These are phyloP conservation scores for Trichoderma koningii DNA, from an alignment of 2,329 filamentous ascomycete species.

Conservation along the genomic window DNA sequence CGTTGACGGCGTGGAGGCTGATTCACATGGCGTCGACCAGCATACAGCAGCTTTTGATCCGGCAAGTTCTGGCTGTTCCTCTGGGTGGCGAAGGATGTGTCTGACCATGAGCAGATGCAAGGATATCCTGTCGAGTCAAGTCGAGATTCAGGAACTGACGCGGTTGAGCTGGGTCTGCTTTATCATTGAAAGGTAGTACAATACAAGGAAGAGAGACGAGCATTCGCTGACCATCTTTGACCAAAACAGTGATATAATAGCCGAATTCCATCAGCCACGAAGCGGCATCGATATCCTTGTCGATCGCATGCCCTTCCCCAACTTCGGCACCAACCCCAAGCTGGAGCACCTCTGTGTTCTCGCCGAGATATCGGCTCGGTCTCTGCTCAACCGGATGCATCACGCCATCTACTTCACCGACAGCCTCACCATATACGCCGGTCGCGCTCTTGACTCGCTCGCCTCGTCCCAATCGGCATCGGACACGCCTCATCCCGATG, in stretches of 20 bases:
- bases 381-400: constrained; percentile 35
- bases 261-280: constrained; percentile 34
- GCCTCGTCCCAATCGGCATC: constrained; percentile 8
- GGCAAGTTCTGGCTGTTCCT: constrained; percentile 5
- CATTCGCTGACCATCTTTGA: neutral
- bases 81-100: neutral
- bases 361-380: constrained; percentile 32
- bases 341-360: constrained; percentile 30
- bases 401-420: constrained; percentile 33
- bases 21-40: constrained; percentile 32
- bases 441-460: constrained; percentile 23
- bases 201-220: neutral
- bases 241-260: constrained; percentile 31
- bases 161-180: constrained; percentile 35
- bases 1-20: constrained; percentile 31
- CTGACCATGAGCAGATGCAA: constrained; percentile 18
- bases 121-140: constrained; percentile 23
- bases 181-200: constrained; percentile 34
- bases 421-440: constrained; percentile 29
- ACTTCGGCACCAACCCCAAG: constrained; percentile 29
- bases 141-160: constrained; percentile 29
- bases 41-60: constrained; percentile 30
- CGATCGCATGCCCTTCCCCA: constrained; percentile 34
- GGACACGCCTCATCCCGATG: constrained; percentile 17
- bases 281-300: constrained; percentile 35